Conservation (phyloP, 495 filamentous ascomycete genomes). For the Pyrenopolyporus hunteri region DNA sequence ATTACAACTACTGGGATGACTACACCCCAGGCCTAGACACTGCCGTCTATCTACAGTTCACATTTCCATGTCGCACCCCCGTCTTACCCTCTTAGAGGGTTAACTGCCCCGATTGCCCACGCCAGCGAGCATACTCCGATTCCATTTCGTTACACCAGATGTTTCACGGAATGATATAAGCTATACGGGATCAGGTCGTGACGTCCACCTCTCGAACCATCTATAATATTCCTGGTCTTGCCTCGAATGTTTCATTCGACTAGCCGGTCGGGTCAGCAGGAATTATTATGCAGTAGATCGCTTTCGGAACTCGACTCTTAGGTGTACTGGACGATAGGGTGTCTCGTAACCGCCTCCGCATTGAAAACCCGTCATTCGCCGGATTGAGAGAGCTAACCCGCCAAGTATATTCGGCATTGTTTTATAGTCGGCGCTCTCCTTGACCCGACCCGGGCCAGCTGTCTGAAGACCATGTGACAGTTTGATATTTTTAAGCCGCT, state of each 20-base stretch:
- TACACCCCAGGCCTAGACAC: conserved; percentile 22
- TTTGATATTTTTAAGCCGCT: conserved; percentile 20
- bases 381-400: conserved; percentile 6
- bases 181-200: conserved; percentile 29
- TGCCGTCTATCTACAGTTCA: conserved; percentile 30
- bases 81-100: conserved; percentile 29
- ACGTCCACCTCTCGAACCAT: conserved; percentile 26
- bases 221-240: conserved; percentile 11
- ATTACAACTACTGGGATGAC: conserved; percentile 24
- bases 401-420: conserved; percentile 21
- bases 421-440: conserved; percentile 18
- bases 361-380: neutral
- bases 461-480: conserved; percentile 29
- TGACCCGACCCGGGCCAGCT: conserved; percentile 27
- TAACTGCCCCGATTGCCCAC: conserved; percentile 29
- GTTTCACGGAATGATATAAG: conserved; percentile 37
- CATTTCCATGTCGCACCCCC: conserved; percentile 28
- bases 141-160: conserved; percentile 27
- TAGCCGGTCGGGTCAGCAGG: conserved; percentile 16
- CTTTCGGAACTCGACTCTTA: conserved; percentile 2
- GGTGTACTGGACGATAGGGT: conserved; percentile 11
- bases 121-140: conserved; percentile 29
- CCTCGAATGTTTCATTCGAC: conserved; percentile 18
- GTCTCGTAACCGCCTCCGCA: conserved; percentile 11
- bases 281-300: conserved; percentile 16